A percentile compares a stretch with the other conserved stretches of the same genome.
Evolutionary conservation across 176 grass and related monocot genomes (phyloP).

Genomic region (Cenchrus purpureus): DNA sequence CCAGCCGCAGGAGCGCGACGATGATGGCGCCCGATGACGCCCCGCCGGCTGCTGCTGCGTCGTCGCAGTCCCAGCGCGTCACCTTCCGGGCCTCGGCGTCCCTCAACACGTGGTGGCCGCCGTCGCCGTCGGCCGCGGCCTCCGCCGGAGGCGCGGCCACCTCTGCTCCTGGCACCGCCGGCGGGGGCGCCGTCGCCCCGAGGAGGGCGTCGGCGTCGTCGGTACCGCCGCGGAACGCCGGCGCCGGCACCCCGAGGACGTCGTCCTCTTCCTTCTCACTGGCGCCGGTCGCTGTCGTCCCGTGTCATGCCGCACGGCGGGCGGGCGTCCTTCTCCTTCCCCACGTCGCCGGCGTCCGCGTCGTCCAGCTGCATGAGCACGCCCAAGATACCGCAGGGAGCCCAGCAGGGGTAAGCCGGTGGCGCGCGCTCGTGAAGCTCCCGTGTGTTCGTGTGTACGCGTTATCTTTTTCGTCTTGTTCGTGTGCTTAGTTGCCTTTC

Average conservation of each 20-base stretch:
- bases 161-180: neutral
- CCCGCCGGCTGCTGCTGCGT: neutral
- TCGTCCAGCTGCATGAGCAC: slow-evolving; percentile 59
- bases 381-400: slow-evolving; percentile 44
- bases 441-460: neutral
- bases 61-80: slow-evolving; percentile 20
- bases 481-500: neutral
- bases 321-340: slow-evolving; percentile 54
- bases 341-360: slow-evolving; percentile 52
- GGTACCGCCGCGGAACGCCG: neutral
- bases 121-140: slow-evolving; percentile 16
- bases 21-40: neutral
- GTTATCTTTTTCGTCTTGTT: neutral
- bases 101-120: slow-evolving; percentile 49
- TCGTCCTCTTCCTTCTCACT: slow-evolving; percentile 54
- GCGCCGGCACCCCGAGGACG: neutral
- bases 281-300: slow-evolving; percentile 45
- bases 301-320: slow-evolving; percentile 48
- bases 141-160: neutral
- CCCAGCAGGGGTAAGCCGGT: neutral
- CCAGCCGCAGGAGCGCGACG: slow-evolving; percentile 12
- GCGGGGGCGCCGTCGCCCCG: neutral
- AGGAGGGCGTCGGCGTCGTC: slow-evolving; percentile 11
- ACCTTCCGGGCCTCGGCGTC: slow-evolving; percentile 55
- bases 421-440: neutral